phyloP scores from a whole-genome alignment of 176 grass and related monocot species.

The Raddia distichophylla region DNA sequence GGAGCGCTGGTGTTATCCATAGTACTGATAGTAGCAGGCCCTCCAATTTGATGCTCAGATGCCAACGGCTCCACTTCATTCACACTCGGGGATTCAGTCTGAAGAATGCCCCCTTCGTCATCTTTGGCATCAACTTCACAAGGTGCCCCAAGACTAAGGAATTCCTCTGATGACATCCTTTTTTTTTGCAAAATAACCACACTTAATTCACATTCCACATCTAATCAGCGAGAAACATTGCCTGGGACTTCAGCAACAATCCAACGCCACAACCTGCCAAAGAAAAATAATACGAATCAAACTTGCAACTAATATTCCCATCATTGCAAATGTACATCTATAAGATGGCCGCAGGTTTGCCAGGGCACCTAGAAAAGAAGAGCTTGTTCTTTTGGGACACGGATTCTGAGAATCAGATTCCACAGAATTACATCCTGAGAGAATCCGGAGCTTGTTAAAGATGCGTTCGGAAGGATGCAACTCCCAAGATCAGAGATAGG shows the following conservation, averaged over 20 bases:
- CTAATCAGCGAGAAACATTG: background rate
- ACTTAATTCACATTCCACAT: background rate
- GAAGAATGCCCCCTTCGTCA: background rate
- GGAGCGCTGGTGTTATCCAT: background rate
- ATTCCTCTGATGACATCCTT: constrained; percentile 55
- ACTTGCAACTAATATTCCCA: background rate
- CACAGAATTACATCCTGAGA: no score
- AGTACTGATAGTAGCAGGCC: background rate
- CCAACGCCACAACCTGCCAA: background rate
- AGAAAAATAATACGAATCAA: background rate
- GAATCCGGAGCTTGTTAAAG: no score
- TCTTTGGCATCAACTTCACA: constrained; percentile 30
- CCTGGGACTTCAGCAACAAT: background rate
- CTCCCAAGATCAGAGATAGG: no score
- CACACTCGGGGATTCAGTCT: constrained; percentile 10
- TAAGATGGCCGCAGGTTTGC: background rate
- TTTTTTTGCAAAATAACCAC: background rate
- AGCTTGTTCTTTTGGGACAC: no score
- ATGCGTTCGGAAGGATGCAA: no score
- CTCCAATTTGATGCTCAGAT: constrained; percentile 32
- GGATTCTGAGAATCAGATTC: no score
- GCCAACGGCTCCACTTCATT: constrained; percentile 31
- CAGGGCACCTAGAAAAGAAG: background rate
- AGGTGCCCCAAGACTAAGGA: constrained; percentile 64
- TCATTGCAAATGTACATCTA: background rate